Evolutionary conservation across 1,139 yeast genomes (phyloP), one percentile per base, ranked within the genome.

Genomic region (Kazachstania sp.): DNA sequence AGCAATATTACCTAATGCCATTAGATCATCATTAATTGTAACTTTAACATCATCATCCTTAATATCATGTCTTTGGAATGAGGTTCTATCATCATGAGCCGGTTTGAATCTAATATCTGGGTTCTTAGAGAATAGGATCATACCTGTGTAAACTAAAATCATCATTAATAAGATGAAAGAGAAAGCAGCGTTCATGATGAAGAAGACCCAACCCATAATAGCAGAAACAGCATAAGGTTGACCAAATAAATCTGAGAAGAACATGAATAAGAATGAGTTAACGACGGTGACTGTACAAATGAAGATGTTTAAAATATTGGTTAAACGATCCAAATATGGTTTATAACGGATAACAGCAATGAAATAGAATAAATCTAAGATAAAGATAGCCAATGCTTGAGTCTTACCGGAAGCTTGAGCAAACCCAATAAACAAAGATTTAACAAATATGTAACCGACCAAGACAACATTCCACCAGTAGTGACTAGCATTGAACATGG

Each of bases 91-190:
- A 69, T 85, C 95, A 56, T 72, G 81, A 8, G 90, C 90, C 15
- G 92, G 92, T 42, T 83, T 84, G 64, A 84, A 85, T 64, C 86
- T 78, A 11, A 86, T 80, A 67, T 85, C 95, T 30, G 94, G 94
- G 61, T 84, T 85, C 70, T 82, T 83, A 18, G 86, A 78, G 50
- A 79, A 66, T 1, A 83, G 54, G 31, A 85, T 78, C 59, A 79
- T 67, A 12, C 67, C 64, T 47, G 80, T 74, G 55, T 81, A 78
- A 0, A 76, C 76, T 51, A 84, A 71, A 54, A 83, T 79, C 69
- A 81, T 64, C 42, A 83, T 54, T 61, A 85, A 71, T 49, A 85
- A 69, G 44, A 83, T 71, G 52, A 83, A 73, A 8, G 88, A 77
- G 57, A 83, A 83, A 1, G 86, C 87, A 2, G 92, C 94, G 65